Base-by-base conservation (phyloP, 2,329 filamentous ascomycete genomes). In the Colletotrichum sp. region DNA sequence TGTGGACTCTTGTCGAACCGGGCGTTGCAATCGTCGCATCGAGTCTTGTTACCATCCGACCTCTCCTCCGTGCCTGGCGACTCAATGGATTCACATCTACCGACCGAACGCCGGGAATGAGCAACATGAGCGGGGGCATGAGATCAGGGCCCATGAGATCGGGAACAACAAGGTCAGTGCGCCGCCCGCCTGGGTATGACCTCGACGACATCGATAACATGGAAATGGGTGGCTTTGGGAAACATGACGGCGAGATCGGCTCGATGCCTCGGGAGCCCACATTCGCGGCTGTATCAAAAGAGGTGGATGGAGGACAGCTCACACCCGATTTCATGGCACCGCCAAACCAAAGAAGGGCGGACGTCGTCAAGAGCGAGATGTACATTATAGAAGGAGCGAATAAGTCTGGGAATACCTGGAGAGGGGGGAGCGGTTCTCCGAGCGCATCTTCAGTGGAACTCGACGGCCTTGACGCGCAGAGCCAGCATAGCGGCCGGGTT, bases 1-100 rank as follows among this genome's bases (percentile, higher is more conserved):
- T 91, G 8, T 91, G 90, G 90, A 91, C 88, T 12, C 82, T 91
- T n/a, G 83, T 91, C 69, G 90, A 91, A 78, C 89, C 89, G 3
- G 89, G 89, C 8, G 86, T 91, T 27, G 89, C 89, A 74, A 91
- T 91, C 61, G 81, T 88, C 30, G 90, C 90, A 15, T 87, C 89
- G 3, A 90, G 88, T 75, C 83, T 91, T 13, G 88, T 88, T 27
- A 91, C 90, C 7, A 89, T 91, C 36, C 87, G 89, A 4, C 90
- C 90, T 6, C 84, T 91, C 1, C 85, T 91, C 44, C 88, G 89
- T 44, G 82, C 83, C n/a, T 84, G 87, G 82, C 85, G 82, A 76
- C 81, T 90, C 15, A 84, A 79, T 27, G 89, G 88, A 8, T 90
- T 90, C 79, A 83, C 84, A 6, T 84, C 86, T 1, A 86, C 84